Conservation (phyloP, 257 asterid genomes). For the Nicotiana noctiflora region DNA sequence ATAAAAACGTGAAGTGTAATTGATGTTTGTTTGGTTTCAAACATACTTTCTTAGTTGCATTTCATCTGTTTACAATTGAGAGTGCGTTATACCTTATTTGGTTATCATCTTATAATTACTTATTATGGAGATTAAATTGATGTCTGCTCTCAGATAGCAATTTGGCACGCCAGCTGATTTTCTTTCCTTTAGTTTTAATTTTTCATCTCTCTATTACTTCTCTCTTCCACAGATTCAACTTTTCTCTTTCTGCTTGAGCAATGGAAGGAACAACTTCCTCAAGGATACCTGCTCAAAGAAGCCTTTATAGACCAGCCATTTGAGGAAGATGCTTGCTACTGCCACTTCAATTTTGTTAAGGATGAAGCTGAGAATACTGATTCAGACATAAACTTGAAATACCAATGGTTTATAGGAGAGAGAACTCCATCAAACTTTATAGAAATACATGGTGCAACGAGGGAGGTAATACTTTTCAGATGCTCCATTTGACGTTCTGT, state of each 20-base stretch:
- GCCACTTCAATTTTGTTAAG: slow-evolving; percentile 81
- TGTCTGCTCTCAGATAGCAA: neutral
- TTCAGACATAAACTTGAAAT: slow-evolving; percentile 49
- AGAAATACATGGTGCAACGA: slow-evolving; percentile 59
- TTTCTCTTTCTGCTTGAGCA: slow-evolving; percentile 83
- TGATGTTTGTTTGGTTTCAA: neutral
- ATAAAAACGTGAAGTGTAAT: neutral
- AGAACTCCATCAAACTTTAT: slow-evolving; percentile 64
- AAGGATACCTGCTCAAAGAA: slow-evolving; percentile 66
- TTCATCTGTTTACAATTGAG: neutral
- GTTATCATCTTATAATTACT: neutral
- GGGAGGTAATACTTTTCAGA: slow-evolving; percentile 47
- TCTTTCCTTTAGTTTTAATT: neutral
- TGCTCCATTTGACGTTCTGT: slow-evolving; percentile 16
- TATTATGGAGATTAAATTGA: neutral
- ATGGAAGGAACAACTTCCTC: slow-evolving; percentile 91
- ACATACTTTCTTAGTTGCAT: neutral
- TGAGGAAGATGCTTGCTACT: slow-evolving; percentile 86
- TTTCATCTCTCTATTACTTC: neutral
- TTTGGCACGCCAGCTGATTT: neutral
- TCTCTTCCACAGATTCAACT: slow-evolving; percentile 67
- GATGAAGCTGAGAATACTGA: slow-evolving; percentile 44
- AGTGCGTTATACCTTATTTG: neutral
- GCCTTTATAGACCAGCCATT: slow-evolving; percentile 75
- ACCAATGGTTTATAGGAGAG: slow-evolving; percentile 85